A percentile compares a stretch with the other conserved stretches of the same genome.
Conservation (phyloP, 257 asterid species). For the Rauvolfia tetraphylla region DNA sequence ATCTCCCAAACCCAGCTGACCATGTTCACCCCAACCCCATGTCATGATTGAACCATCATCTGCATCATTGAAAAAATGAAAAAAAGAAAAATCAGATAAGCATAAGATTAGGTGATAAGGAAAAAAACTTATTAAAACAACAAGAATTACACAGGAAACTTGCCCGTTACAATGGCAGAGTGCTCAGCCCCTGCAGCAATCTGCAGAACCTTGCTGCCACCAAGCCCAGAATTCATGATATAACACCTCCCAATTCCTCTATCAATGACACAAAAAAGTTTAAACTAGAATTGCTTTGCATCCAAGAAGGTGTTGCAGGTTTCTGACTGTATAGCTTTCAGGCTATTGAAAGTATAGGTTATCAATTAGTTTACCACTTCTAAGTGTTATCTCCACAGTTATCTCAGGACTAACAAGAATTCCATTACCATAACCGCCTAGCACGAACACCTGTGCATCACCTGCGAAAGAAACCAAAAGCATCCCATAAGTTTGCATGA, state of each 20-base stretch:
- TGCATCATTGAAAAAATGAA: constrained; percentile 20
- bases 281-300: not conserved
- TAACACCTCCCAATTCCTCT: constrained; percentile 30
- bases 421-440: constrained; percentile 76
- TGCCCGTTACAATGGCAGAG: constrained; percentile 74
- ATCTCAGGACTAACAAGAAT: constrained; percentile 39
- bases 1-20: constrained; percentile 88
- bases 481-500: not conserved
- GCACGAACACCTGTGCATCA: constrained; percentile 57
- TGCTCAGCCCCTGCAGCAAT: constrained; percentile 94
- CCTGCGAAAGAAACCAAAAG: constrained; percentile 29
- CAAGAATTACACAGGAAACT: constrained; percentile 11
- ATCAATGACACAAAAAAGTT: not conserved
- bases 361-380: constrained; percentile 27
- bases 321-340: not conserved
- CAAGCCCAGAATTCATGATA: constrained; percentile 29
- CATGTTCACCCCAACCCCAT: constrained; percentile 99
- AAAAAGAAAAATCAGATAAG: not conserved
- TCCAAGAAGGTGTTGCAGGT: not conserved
- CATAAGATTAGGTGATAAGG: not conserved
- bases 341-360: not conserved
- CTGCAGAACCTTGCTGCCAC: constrained; percentile 41
- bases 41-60: constrained; percentile 68
- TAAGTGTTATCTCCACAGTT: constrained; percentile 23
- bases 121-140: not conserved